Percentiles rank a stretch among this genome's conserved stretches.
These are phyloP conservation scores for Cyberlindnera amylophila DNA, from an alignment of 805 yeast species.

Conservation along the genomic window DNA sequence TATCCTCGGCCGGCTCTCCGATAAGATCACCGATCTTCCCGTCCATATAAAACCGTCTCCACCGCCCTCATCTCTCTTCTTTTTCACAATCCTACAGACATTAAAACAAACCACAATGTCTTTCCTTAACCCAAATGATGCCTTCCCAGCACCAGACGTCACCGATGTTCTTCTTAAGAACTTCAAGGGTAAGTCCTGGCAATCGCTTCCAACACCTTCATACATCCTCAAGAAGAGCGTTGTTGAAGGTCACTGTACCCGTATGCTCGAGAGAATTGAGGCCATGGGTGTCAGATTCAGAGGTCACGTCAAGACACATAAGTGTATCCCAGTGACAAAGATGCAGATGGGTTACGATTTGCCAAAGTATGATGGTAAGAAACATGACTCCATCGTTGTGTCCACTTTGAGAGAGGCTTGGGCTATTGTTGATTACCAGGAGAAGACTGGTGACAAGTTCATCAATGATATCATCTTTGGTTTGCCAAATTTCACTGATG, in stretches of 20 bases:
- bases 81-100: too few relatives aligned
- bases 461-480: constrained; percentile 52
- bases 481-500: constrained; percentile 52
- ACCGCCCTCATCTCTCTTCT: too few relatives aligned
- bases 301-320: constrained; percentile 76
- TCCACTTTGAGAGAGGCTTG: constrained; percentile 70
- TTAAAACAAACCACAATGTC: constrained; percentile 8
- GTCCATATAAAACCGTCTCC: too few relatives aligned
- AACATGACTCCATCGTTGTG: constrained; percentile 52
- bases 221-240: constrained; percentile 42
- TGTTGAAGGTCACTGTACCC: constrained; percentile 40
- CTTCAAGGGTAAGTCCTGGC: constrained; percentile 40
- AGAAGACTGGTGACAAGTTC: constrained; percentile 22
- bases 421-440: constrained; percentile 37
- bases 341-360: constrained; percentile 49
- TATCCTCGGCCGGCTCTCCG: too few relatives aligned
- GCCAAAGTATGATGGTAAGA: constrained; percentile 27
- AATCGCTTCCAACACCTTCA: constrained; percentile 58
- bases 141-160: constrained; percentile 18
- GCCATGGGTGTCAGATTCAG: constrained; percentile 46
- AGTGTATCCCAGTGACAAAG: constrained; percentile 55
- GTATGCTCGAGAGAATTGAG: constrained; percentile 42
- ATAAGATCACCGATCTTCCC: too few relatives aligned
- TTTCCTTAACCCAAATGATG: constrained; percentile 14
- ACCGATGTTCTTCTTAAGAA: constrained; percentile 13